Evolutionary conservation across 176 grass and related monocot species (phyloP), one percentile per base, ranked within the genome.

Genomic region (Triticum urartu): DNA sequence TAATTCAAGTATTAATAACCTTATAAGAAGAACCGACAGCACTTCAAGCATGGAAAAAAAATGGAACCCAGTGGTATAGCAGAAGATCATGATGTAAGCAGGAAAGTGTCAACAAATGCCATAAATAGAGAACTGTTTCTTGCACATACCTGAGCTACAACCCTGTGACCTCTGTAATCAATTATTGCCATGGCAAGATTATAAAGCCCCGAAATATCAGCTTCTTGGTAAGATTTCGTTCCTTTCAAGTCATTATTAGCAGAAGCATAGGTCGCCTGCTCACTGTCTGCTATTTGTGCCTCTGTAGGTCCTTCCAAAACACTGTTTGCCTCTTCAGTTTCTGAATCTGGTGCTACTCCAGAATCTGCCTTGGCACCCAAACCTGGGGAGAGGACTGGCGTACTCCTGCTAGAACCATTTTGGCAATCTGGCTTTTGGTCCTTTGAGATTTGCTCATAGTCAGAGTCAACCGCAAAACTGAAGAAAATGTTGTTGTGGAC

Each of bases 401-500:
- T 62, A 34, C 69, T 83, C 70, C 39, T 86, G 25, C 52, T 30
- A 71, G 84, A 50, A 22, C 56, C 83, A 74, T 89, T 83, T 86
- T 78, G 84, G 78, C 75, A 36, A 60, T 90, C 82, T 52, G 68
- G 52, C 52, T 90, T 90, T 48, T 89, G 79, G 64, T 85, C 92
- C 83, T 99, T 96, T 11, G 90, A 85, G 71, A 94, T 81, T 33
- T 94, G 86, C 77, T 90, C 92, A 66, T 94, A 92, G 90, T 96
- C 94, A 0, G 94, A 92, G 72, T 99, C 94, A 13, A 96, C 90
- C 71, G 94, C 97, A 83, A 99, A 99, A 84, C 97, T 99, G 82
- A 99, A 99, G 97, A 99, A 99, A 42, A 99, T 96, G 58, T 93
- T 99, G 84, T 99, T 99, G 87, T 99, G 94, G 36, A 99, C 97